Evolutionary conservation across 2,329 filamentous ascomycete genomes (phyloP).

Genomic region (Ceratocystis ficicola): DNA sequence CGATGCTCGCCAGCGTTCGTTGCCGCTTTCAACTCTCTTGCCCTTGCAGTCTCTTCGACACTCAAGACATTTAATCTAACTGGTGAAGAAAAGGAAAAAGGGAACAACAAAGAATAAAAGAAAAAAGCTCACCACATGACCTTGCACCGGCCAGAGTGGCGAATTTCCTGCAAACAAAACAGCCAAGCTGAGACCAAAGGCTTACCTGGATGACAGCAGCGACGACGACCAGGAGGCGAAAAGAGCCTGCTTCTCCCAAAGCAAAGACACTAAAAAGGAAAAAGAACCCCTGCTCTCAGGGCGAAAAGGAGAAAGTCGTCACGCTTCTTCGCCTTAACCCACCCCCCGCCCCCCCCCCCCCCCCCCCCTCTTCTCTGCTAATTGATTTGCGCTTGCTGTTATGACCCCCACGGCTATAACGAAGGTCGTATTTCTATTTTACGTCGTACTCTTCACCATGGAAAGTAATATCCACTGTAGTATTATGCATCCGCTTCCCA

Average conservation of each 20-base stretch:
- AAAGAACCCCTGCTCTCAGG: not conserved
- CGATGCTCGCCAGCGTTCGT: not conserved
- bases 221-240: no score
- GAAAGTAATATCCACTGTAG: not conserved
- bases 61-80: not conserved
- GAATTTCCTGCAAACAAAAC: not conserved
- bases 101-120: not conserved
- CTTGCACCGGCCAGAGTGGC: slow-evolving; percentile 1
- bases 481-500: not conserved
- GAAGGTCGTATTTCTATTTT: not conserved
- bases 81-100: not conserved
- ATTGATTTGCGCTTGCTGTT: not conserved
- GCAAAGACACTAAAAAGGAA: not conserved
- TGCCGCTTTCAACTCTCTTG: no score
- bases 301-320: not conserved
- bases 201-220: no score
- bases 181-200: not conserved
- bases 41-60: no score
- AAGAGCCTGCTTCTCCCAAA: not conserved
- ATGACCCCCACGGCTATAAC: slow-evolving; percentile 10
- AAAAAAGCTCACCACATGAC: slow-evolving; percentile 1
- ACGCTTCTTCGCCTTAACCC: no score
- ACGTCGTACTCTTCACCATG: not conserved
- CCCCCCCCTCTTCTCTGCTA: not conserved
- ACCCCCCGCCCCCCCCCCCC: no score